Conservation (phyloP, 1,284 basidiomycete species). For the Cryptococcus wingfieldii region DNA sequence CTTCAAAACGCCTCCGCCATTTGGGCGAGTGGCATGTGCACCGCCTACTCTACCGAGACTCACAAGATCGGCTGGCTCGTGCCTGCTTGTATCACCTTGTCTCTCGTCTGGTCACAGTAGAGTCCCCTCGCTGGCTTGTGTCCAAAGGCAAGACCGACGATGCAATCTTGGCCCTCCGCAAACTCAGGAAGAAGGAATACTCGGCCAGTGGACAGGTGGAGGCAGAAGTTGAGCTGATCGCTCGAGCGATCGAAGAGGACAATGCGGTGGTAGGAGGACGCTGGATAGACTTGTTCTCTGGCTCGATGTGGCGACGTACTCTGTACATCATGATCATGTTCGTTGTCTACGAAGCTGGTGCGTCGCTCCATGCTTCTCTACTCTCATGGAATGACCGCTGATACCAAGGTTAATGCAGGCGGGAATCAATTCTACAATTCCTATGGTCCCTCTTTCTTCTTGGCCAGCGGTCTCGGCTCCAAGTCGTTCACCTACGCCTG, state of each 20-base stretch:
- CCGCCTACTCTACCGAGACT: constrained; percentile 11
- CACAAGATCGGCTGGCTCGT: constrained; percentile 14
- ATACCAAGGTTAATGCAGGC: neutral
- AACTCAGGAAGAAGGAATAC: constrained; percentile 1
- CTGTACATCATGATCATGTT: constrained; percentile 11
- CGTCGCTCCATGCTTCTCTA: neutral
- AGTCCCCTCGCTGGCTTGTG: constrained; percentile 22
- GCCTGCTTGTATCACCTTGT: constrained; percentile 10
- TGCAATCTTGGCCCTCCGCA: constrained; percentile 1
- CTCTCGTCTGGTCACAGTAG: constrained; percentile 9
- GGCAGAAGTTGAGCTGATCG: constrained; percentile 1
- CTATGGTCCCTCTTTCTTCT: constrained; percentile 18
- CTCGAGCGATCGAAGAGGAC: neutral
- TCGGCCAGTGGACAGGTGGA: neutral
- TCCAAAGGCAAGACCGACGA: constrained; percentile 6
- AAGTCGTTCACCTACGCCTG: constrained; percentile 16
- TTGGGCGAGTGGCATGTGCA: constrained; percentile 13
- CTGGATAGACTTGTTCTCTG: constrained; percentile 12
- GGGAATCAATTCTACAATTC: constrained; percentile 20
- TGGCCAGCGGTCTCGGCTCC: constrained; percentile 4
- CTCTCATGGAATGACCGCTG: neutral
- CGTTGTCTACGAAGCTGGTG: constrained; percentile 12
- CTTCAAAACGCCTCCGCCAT: constrained; percentile 7
- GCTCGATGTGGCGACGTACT: constrained; percentile 5
- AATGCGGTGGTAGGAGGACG: neutral